These are phyloP conservation scores for Aspergillus heteromorphus DNA, from an alignment of 495 filamentous ascomycete species.

Conservation along the genomic window DNA sequence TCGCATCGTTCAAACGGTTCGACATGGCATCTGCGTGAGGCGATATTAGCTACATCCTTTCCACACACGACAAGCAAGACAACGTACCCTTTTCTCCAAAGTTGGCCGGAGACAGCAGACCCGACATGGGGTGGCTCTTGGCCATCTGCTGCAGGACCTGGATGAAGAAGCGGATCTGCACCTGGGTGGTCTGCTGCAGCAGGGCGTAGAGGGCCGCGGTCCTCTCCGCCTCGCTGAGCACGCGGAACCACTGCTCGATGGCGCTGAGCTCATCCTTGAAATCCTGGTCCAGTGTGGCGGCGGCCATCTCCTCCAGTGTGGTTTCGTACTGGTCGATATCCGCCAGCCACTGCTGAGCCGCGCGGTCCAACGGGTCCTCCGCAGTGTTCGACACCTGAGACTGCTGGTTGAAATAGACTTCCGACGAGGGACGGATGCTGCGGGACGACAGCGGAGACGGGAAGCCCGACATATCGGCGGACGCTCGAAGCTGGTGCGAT, in stretches of 20 bases:
- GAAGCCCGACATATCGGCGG: constrained; percentile 92
- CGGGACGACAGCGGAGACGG: constrained; percentile 71
- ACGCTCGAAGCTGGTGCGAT: constrained; percentile 85
- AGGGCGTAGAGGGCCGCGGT: constrained; percentile 94
- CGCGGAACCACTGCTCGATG: constrained; percentile 99
- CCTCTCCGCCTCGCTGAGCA: constrained; percentile 91
- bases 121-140: constrained; percentile 95
- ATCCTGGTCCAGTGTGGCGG: constrained; percentile 94
- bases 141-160: constrained; percentile 98
- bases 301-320: constrained; percentile 97
- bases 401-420: constrained; percentile 79
- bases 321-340: constrained; percentile 98
- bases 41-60: constrained; percentile 2
- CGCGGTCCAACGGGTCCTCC: constrained; percentile 86
- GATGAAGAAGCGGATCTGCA: constrained; percentile 98
- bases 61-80: not conserved
- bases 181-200: constrained; percentile 96
- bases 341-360: constrained; percentile 96
- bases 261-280: constrained; percentile 99
- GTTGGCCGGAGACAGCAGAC: constrained; percentile 88
- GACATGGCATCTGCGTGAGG: constrained; percentile 81
- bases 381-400: constrained; percentile 57
- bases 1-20: constrained; percentile 92
- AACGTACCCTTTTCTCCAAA: constrained; percentile 85
- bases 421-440: constrained; percentile 85